Evolutionary conservation across 345 rosid genomes (phyloP).

Genomic region (Xanthoceras sorbifolium): DNA sequence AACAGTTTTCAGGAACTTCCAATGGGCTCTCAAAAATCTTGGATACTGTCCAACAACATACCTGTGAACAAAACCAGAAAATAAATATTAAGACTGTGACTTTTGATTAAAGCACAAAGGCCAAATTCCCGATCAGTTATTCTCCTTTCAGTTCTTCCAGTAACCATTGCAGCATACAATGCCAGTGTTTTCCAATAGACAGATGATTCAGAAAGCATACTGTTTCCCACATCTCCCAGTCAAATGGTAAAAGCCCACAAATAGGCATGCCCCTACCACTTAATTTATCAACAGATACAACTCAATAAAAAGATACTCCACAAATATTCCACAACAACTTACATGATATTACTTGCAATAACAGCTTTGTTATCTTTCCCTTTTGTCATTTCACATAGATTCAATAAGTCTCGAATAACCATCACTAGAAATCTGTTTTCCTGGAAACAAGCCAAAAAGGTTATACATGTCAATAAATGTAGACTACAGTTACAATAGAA

Average conservation of each 20-base stretch:
- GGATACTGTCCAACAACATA: conserved; percentile 99
- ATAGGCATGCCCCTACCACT: conserved; percentile 4
- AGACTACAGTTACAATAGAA: background rate
- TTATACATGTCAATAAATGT: background rate
- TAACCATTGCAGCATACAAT: background rate
- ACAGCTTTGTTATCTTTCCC: conserved; percentile 99
- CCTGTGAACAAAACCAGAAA: conserved; percentile 51
- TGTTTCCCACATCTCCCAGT: background rate
- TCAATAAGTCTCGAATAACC: conserved; percentile 95
- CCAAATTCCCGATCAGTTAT: background rate
- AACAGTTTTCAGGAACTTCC: conserved; percentile 99
- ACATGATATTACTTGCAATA: conserved; percentile 99
- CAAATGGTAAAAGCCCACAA: background rate
- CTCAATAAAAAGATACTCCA: background rate
- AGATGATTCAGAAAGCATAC: background rate
- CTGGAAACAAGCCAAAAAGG: conserved; percentile 43
- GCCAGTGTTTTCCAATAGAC: background rate
- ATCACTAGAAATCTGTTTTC: conserved; percentile 98
- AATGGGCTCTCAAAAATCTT: conserved; percentile 96
- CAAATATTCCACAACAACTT: conserved; percentile 35
- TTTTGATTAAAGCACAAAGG: background rate
- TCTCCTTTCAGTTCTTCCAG: background rate
- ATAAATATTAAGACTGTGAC: conserved; percentile 7
- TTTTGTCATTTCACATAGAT: conserved; percentile 94
- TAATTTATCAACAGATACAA: background rate